phyloP scores from a whole-genome alignment of 495 filamentous ascomycete genomes.

The Penicillium maclennaniae region DNA sequence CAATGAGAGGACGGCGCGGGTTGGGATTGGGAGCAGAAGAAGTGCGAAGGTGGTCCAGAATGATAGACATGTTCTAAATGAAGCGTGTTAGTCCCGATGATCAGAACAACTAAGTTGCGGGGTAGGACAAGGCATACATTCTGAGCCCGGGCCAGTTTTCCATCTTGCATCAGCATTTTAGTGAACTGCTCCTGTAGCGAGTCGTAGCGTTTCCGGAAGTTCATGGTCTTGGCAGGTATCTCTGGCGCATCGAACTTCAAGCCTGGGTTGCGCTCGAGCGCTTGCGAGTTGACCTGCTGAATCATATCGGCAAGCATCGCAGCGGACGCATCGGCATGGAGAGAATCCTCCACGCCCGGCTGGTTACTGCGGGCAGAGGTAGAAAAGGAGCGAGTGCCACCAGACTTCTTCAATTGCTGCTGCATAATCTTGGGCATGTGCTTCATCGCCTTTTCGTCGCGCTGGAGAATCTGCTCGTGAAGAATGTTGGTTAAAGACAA shows the following conservation, averaged over 20 bases:
- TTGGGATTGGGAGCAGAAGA: constrained; percentile 68
- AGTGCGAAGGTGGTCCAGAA: constrained; percentile 85
- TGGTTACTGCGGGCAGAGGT: constrained; percentile 45
- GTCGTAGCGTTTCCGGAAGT: constrained; percentile 76
- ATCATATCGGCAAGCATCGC: constrained; percentile 40
- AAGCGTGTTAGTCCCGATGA: background rate
- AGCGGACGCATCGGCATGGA: constrained; percentile 26
- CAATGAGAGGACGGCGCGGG: constrained; percentile 65
- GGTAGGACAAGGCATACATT: constrained; percentile 51
- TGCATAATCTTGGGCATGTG: constrained; percentile 68
- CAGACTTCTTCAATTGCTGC: constrained; percentile 46
- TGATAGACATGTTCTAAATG: constrained; percentile 72
- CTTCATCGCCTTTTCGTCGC: constrained; percentile 57
- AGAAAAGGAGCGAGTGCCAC: constrained; percentile 55
- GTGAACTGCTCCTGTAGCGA: constrained; percentile 79
- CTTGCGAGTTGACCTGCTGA: constrained; percentile 31
- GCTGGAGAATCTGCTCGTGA: constrained; percentile 55
- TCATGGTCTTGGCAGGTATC: constrained; percentile 55
- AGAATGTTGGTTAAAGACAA: background rate
- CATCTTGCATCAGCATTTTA: constrained; percentile 83
- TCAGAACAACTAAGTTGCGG: background rate
- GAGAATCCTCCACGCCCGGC: constrained; percentile 21
- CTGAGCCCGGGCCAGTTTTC: constrained; percentile 78
- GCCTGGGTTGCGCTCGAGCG: constrained; percentile 42
- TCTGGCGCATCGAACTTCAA: constrained; percentile 72